Evolutionary conservation across 495 filamentous ascomycete genomes (phyloP).

Genomic region (Pseudoneurospora amorphoporcata): DNA sequence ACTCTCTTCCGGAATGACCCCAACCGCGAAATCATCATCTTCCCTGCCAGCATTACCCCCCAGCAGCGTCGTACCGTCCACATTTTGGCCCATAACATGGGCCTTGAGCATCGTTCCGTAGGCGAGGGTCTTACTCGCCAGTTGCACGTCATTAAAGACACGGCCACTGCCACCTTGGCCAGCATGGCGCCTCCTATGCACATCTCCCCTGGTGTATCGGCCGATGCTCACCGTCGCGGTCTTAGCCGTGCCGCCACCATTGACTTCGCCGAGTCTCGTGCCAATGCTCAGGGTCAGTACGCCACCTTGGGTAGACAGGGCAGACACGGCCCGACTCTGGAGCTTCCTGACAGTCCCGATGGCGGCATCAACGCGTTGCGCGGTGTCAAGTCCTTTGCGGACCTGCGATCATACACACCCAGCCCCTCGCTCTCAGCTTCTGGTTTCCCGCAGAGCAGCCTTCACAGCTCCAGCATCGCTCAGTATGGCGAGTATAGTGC

Average conservation of each 20-base stretch:
- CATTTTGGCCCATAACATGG: slow-evolving; percentile 91
- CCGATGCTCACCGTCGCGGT: slow-evolving; percentile 65
- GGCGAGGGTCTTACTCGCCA: slow-evolving; percentile 78
- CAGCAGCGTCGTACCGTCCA: slow-evolving; percentile 82
- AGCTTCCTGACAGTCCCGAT: slow-evolving; percentile 74
- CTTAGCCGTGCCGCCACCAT: slow-evolving; percentile 95
- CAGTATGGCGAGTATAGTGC: slow-evolving; percentile 39
- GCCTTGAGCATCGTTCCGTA: slow-evolving; percentile 76
- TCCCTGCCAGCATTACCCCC: slow-evolving; percentile 69
- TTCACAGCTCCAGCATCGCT: slow-evolving; percentile 51
- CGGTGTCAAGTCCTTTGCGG: slow-evolving; percentile 92
- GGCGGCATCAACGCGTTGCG: slow-evolving; percentile 49
- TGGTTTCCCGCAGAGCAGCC: slow-evolving; percentile 26
- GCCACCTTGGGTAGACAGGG: slow-evolving; percentile 66
- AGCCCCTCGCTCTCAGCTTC: slow-evolving; percentile 80
- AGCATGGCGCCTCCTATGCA: slow-evolving; percentile 28
- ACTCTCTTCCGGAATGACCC: slow-evolving; percentile 77
- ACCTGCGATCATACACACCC: slow-evolving; percentile 87
- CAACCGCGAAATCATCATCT: slow-evolving; percentile 67
- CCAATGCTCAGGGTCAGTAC: slow-evolving; percentile 55
- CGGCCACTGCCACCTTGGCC: slow-evolving; percentile 16
- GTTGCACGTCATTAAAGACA: slow-evolving; percentile 73
- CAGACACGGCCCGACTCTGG: slow-evolving; percentile 55
- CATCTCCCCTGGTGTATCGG: slow-evolving; percentile 52
- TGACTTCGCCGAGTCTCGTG: slow-evolving; percentile 87